Evolutionary conservation across 805 yeast species (phyloP), one percentile per base, ranked within the genome.

Genomic region (Saccharomycopsis schoenii): DNA sequence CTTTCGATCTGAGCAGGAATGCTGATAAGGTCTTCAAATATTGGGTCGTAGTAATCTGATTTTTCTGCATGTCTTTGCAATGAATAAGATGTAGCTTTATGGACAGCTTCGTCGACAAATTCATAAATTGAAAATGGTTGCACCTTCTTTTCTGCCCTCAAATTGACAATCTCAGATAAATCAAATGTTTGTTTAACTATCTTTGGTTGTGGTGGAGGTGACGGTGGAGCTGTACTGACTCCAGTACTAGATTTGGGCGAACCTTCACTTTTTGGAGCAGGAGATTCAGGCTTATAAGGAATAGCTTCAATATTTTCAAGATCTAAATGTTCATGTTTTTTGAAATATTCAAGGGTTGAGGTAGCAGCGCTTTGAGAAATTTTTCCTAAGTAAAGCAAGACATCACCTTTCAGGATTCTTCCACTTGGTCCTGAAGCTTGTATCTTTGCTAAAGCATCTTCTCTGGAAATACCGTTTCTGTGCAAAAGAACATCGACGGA

Each of bases 391-490:
- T 82, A 84, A 0, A 96, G 94, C 66, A 92, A 78, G 1, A 92
- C 93, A 72, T 93, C 99, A 65, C 98, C 98, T 74, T 88, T 89
- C 65, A 93, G 78, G 50, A 93, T 71, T 68, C 96, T 81, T 10
- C 98, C 98, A 61, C 84, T 80, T 36, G 96, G 96, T 21, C 98
- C 99, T 0, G 96, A 79, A 8, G 97, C 96, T 50, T 81, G 76
- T 67, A 93, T 89, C 65, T 85, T 83, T 9, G 76, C 68, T 21
- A 88, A 64, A 1, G 97, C 97, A 29, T 87, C 93, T 51, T 80
- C 86, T 60, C 72, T 73, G 1, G 93, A 80, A 61, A 93, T 84
- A 59, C 79, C 71, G 68, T 89, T 79, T 61, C 77, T 77, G 50
- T 79, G 82, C 43, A 93, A 76, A 36, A 93, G 75, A 2, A 83